Evolutionary conservation across 305 asterid genomes (phyloP).

Genomic region (Nicotiana rustica): DNA sequence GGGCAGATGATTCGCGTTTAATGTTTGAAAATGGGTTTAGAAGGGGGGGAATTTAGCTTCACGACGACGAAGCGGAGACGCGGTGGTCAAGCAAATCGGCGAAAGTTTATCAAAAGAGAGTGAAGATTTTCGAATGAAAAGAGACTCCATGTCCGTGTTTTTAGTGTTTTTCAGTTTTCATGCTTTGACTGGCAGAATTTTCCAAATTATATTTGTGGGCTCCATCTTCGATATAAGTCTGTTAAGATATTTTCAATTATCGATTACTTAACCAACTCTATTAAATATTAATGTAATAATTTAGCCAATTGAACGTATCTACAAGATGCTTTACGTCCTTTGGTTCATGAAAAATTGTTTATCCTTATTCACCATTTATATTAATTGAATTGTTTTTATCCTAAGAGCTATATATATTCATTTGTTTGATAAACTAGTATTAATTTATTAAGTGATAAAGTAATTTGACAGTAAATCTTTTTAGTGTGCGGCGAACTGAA

Average conservation of each 20-base stretch:
- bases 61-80: background rate
- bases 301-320: too few relatives aligned
- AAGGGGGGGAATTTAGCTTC: background rate
- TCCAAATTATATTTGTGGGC: background rate
- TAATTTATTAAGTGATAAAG: too few relatives aligned
- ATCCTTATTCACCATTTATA: too few relatives aligned
- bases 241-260: too few relatives aligned
- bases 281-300: too few relatives aligned
- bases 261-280: too few relatives aligned
- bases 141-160: background rate
- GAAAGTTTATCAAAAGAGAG: background rate
- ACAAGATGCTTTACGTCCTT: background rate
- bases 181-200: background rate
- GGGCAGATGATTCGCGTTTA: background rate
- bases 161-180: background rate
- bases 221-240: background rate
- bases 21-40: background rate
- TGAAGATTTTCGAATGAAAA: background rate
- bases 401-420: too few relatives aligned
- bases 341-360: background rate
- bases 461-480: too few relatives aligned
- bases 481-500: too few relatives aligned
- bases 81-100: constrained; percentile 25
- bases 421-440: too few relatives aligned
- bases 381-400: too few relatives aligned